Conservation (phyloP, 1,284 basidiomycete genomes). For the Trichosporon faecale region DNA sequence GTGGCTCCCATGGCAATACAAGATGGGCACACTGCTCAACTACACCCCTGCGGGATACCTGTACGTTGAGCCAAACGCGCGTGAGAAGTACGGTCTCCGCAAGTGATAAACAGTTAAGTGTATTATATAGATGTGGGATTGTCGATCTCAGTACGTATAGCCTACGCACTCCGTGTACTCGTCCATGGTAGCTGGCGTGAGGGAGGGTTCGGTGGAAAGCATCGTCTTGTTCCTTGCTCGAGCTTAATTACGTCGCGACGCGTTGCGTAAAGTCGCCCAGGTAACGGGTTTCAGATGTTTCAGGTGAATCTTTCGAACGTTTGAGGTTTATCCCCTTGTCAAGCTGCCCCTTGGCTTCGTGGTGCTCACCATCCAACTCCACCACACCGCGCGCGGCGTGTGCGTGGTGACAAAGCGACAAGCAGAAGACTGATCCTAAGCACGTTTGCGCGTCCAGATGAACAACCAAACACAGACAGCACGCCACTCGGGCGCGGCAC, state of each 20-base stretch:
- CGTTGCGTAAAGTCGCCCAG: not conserved
- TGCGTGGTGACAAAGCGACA: not conserved
- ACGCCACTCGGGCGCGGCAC: not conserved
- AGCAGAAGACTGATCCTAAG: not conserved
- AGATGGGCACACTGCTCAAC: conserved; percentile 37
- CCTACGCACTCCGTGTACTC: not conserved
- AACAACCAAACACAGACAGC: not conserved
- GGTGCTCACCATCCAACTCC: not conserved
- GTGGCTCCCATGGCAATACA: conserved; percentile 47
- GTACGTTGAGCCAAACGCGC: conserved; percentile 47
- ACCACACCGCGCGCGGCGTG: not conserved
- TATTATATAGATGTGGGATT: not conserved
- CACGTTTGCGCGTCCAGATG: not conserved
- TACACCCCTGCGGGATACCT: conserved; percentile 44
- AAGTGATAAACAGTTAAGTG: not conserved
- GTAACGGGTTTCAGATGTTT: not conserved
- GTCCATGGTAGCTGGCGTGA: not conserved
- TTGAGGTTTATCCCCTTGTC: not conserved
- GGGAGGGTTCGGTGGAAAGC: not conserved
- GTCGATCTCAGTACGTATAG: too few relatives aligned
- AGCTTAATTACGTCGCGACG: not conserved
- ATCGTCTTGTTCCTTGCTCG: not conserved
- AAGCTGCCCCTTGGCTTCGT: not conserved
- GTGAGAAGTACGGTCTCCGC: conserved; percentile 50
- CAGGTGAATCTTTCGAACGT: not conserved